phyloP scores from a whole-genome alignment of 371 early-diverging fungal genomes.

The Rhizopus delemar region DNA sequence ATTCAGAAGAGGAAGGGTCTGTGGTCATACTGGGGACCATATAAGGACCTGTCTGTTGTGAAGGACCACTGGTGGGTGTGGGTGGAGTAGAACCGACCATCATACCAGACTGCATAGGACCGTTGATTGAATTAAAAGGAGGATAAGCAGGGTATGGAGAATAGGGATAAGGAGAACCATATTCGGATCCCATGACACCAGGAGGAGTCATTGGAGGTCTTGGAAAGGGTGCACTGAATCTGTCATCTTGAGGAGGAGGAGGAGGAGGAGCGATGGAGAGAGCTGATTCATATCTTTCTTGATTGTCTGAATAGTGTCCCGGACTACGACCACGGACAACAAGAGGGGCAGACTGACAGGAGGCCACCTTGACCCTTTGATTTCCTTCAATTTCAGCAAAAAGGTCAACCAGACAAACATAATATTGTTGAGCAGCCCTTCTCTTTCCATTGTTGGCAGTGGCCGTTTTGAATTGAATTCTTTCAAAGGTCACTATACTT shows the following conservation, averaged over 20 bases:
- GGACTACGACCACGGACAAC: slow-evolving; percentile 95
- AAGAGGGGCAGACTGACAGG: slow-evolving; percentile 74
- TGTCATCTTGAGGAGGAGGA: slow-evolving; percentile 23
- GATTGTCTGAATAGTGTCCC: slow-evolving; percentile 82
- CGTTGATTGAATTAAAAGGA: slow-evolving; percentile 17
- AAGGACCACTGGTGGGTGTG: slow-evolving; percentile 25
- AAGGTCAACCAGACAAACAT: slow-evolving; percentile 71
- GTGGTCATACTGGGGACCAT: slow-evolving; percentile 37
- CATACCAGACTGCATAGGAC: slow-evolving; percentile 23
- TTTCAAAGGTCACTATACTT: slow-evolving; percentile 80
- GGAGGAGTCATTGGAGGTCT: slow-evolving; percentile 39
- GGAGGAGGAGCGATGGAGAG: slow-evolving; percentile 16
- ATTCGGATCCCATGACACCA: slow-evolving; percentile 30
- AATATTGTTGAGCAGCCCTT: slow-evolving; percentile 91
- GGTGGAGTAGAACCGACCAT: slow-evolving; percentile 18
- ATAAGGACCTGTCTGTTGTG: slow-evolving; percentile 16
- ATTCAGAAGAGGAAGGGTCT: slow-evolving; percentile 41
- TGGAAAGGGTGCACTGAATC: slow-evolving; percentile 28
- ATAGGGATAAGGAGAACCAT: slow-evolving; percentile 34
- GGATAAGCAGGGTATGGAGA: slow-evolving; percentile 27
- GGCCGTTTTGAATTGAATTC: slow-evolving; percentile 94
- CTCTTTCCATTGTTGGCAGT: slow-evolving; percentile 93
- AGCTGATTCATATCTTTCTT: slow-evolving; percentile 30
- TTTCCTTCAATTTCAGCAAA: slow-evolving; percentile 66
- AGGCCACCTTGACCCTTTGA: slow-evolving; percentile 61